These are phyloP conservation scores for Phoma sp. DNA, from an alignment of 2,329 filamentous ascomycete species.

Conservation along the genomic window DNA sequence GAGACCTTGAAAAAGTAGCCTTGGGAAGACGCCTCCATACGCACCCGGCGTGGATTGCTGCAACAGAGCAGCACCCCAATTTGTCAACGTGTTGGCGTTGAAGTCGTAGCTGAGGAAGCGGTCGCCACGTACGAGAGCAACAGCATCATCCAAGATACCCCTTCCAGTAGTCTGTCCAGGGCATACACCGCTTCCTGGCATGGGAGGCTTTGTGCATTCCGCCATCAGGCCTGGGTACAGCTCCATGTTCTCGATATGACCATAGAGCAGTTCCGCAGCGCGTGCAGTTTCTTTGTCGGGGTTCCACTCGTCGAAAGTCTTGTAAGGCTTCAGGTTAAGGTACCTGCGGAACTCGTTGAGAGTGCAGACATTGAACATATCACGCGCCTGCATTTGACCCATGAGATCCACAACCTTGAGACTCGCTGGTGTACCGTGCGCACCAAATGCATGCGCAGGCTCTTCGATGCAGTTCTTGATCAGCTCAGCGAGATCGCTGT, in stretches of 20 bases:
- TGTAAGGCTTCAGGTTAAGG: conserved; percentile 77
- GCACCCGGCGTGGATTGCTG: conserved; percentile 47
- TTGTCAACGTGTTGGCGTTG: conserved; percentile 45
- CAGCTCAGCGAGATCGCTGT: conserved; percentile 76
- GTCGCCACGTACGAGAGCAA: conserved; percentile 75
- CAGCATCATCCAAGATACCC: conserved; percentile 76
- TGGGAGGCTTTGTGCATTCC: conserved; percentile 76
- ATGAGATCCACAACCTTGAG: conserved; percentile 78
- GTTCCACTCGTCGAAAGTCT: conserved; percentile 83
- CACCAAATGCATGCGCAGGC: conserved; percentile 60
- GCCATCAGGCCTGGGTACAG: conserved; percentile 79
- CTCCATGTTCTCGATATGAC: conserved; percentile 79
- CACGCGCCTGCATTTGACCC: conserved; percentile 75
- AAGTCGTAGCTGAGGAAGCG: conserved; percentile 76
- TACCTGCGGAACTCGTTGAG: conserved; percentile 85
- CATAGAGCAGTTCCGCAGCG: conserved; percentile 63
- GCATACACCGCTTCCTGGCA: conserved; percentile 67
- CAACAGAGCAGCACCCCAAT: conserved; percentile 59
- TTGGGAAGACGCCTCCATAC: conserved; percentile 55
- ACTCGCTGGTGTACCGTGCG: conserved; percentile 72
- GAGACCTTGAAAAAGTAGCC: conserved; percentile 53
- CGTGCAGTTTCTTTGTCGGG: conserved; percentile 72
- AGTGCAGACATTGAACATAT: conserved; percentile 73
- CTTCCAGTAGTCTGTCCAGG: conserved; percentile 76
- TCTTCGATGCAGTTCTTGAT: conserved; percentile 72